Percentiles rank a stretch among this genome's conserved stretches.
These are phyloP conservation scores for Serendipita sp. DNA, from an alignment of 768 basidiomycete species.

Conservation along the genomic window DNA sequence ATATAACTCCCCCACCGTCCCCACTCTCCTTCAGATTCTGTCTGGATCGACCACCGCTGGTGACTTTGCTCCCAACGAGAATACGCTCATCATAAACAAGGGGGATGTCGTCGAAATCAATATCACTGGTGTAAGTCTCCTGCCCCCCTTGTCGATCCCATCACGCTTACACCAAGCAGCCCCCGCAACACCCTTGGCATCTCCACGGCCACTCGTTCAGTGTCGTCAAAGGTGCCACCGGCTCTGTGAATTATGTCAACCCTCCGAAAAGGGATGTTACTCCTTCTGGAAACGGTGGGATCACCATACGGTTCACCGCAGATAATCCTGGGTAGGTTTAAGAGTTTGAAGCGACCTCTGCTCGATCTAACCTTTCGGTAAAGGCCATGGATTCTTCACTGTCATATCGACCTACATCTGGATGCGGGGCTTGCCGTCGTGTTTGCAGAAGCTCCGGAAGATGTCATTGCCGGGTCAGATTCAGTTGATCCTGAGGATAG, in stretches of 20 bases:
- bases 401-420: not conserved
- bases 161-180: not conserved
- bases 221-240: not conserved
- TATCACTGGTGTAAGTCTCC: not conserved
- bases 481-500: not conserved
- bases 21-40: conserved; percentile 4
- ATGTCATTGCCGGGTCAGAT: not conserved
- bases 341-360: too few species aligned
- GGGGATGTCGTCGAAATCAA: not conserved
- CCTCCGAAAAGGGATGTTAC: conserved; percentile 2
- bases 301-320: not conserved
- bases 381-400: not conserved
- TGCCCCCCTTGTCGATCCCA: not conserved
- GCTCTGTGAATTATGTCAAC: conserved; percentile 1
- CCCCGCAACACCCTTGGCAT: not conserved
- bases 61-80: conserved; percentile 8
- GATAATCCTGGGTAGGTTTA: not conserved
- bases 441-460: not conserved
- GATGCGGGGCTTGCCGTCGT: conserved; percentile 6
- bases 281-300: not conserved
- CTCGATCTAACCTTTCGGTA: too few species aligned
- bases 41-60: not conserved
- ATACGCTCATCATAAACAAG: conserved; percentile 7
- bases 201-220: conserved; percentile 1
- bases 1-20: not conserved